Evolutionary conservation across 2,329 filamentous ascomycete genomes (phyloP).

Genomic region (Botrytis byssoidea): DNA sequence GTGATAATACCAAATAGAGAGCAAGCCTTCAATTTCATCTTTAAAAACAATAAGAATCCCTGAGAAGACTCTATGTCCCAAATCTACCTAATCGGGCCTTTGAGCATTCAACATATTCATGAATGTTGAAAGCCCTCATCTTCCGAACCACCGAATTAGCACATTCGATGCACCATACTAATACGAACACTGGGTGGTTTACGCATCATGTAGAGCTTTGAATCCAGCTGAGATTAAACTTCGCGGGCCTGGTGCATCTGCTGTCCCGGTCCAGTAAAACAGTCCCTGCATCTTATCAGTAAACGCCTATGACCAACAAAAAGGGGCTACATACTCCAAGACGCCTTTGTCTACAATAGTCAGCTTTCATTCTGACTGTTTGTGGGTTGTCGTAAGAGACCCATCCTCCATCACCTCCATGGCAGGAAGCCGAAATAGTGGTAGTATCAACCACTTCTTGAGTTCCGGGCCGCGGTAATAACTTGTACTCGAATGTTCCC

Average conservation of each 20-base stretch:
- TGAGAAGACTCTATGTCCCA: neutral
- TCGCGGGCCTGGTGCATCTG: constrained; percentile 60
- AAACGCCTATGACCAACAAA: neutral
- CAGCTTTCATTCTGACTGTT: constrained; percentile 72
- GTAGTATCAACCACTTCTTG: constrained; percentile 67
- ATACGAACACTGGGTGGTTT: neutral
- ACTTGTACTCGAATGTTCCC: constrained; percentile 71
- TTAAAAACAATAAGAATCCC: neutral
- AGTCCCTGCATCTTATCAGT: constrained; percentile 52
- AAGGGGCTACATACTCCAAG: constrained; percentile 53
- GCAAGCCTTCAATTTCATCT: neutral
- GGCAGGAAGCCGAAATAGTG: constrained; percentile 67
- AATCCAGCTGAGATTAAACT: constrained; percentile 61
- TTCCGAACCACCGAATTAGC: neutral
- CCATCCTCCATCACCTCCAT: constrained; percentile 72
- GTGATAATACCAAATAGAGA: neutral
- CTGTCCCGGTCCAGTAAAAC: constrained; percentile 80
- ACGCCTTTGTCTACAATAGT: constrained; percentile 67
- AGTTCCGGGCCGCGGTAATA: constrained; percentile 61
- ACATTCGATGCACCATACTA: neutral
- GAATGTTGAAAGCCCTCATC: neutral
- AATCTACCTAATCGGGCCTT: neutral
- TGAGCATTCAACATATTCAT: neutral
- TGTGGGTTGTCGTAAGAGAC: constrained; percentile 77
- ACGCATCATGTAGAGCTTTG: constrained; percentile 49